A percentile compares a stretch with the other conserved stretches of the same genome.
These are phyloP conservation scores for Sporothrix variecibatus DNA, from an alignment of 2,329 filamentous ascomycete species.

Conservation along the genomic window DNA sequence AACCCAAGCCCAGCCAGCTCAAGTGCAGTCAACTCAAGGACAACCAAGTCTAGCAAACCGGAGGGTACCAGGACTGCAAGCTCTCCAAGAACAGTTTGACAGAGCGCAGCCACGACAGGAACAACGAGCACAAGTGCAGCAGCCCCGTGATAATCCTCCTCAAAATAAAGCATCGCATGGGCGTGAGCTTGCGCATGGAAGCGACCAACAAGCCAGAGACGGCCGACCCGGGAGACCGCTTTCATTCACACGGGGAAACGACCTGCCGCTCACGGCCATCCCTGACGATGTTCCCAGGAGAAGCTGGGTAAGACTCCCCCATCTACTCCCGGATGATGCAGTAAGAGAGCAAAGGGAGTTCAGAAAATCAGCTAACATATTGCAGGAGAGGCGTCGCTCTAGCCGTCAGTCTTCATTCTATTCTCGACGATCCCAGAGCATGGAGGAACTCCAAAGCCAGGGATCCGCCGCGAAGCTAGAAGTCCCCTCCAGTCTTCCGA, in stretches of 20 bases:
- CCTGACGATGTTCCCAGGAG: neutral
- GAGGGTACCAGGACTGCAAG: neutral
- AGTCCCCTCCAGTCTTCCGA: neutral
- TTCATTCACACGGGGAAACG: conserved; percentile 5
- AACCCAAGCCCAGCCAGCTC: neutral
- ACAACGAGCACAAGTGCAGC: neutral
- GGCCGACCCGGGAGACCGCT: neutral
- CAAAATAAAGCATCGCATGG: neutral
- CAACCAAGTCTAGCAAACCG: neutral
- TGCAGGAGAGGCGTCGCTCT: neutral
- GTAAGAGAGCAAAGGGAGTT: neutral
- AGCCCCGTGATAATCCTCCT: neutral
- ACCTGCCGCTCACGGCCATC: neutral
- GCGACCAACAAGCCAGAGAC: neutral
- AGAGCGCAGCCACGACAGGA: neutral
- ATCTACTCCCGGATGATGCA: too few species aligned
- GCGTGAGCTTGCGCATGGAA: neutral
- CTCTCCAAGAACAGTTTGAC: neutral
- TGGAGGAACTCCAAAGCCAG: neutral
- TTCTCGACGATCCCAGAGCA: neutral
- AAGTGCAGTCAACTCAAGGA: neutral
- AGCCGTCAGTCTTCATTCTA: neutral
- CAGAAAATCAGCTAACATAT: neutral
- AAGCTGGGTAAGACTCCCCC: neutral
- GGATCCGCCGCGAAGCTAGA: neutral